These are phyloP conservation scores for Venturia carpophila DNA, from an alignment of 2,329 filamentous ascomycete genomes.

Conservation along the genomic window DNA sequence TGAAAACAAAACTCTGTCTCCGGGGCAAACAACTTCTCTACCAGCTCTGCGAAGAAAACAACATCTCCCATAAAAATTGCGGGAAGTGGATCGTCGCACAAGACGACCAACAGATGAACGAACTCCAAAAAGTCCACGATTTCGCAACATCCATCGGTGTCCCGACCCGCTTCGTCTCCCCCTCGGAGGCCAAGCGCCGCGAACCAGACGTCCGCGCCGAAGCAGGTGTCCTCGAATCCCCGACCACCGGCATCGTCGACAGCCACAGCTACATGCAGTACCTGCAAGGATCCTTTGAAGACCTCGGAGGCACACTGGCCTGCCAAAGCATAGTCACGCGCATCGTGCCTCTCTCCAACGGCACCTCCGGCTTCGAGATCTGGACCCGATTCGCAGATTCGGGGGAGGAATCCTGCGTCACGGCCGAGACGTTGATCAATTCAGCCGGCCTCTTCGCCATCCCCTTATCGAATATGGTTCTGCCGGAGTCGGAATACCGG, in stretches of 20 bases:
- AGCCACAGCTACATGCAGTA: slow-evolving; percentile 77
- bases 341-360: slow-evolving; percentile 48
- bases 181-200: slow-evolving; percentile 51
- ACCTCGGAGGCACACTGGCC: slow-evolving; percentile 66
- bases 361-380: slow-evolving; percentile 62
- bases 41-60: slow-evolving; percentile 58
- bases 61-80: slow-evolving; percentile 63
- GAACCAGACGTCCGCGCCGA: slow-evolving; percentile 71
- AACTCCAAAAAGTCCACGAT: slow-evolving; percentile 49
- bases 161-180: slow-evolving; percentile 62
- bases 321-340: slow-evolving; percentile 57
- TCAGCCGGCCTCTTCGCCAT: slow-evolving; percentile 75
- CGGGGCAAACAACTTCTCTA: slow-evolving; percentile 71
- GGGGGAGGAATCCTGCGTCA: slow-evolving; percentile 44
- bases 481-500: slow-evolving; percentile 48
- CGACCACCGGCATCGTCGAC: slow-evolving; percentile 85
- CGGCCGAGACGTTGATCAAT: slow-evolving; percentile 72
- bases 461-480: slow-evolving; percentile 72
- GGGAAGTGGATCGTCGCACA: slow-evolving; percentile 97
- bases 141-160: slow-evolving; percentile 52
- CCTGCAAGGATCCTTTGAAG: slow-evolving; percentile 68
- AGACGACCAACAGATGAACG: slow-evolving; percentile 59
- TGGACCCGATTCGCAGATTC: slow-evolving; percentile 41
- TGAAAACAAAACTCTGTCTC: slow-evolving; percentile 82
- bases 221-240: slow-evolving; percentile 70